Evolutionary conservation across 495 filamentous ascomycete genomes (phyloP).

Genomic region (Penicillium crystallinum): DNA sequence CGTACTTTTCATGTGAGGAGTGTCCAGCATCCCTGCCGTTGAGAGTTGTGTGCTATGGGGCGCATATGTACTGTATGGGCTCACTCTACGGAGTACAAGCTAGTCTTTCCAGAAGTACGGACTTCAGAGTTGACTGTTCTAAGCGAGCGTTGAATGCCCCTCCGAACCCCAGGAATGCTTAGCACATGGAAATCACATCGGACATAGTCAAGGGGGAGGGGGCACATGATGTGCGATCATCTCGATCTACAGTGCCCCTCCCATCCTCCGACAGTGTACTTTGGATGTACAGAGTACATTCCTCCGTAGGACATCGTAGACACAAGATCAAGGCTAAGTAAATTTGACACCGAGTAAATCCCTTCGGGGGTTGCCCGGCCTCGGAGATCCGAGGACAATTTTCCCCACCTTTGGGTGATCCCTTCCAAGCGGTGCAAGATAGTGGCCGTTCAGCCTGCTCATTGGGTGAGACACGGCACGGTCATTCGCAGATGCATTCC

Average conservation of each 20-base stretch:
- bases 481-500: slow-evolving; percentile 17
- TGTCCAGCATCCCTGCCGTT: slow-evolving; percentile 20
- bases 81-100: too few relatives aligned
- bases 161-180: slow-evolving; percentile 7
- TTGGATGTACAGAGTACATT: background rate
- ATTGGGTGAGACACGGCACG: slow-evolving; percentile 16
- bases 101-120: background rate
- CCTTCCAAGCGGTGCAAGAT: slow-evolving; percentile 13
- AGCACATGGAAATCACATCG: slow-evolving; percentile 11
- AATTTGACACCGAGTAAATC: slow-evolving; percentile 1
- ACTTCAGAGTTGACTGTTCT: too few relatives aligned
- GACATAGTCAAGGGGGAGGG: slow-evolving; percentile 7
- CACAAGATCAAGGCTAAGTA: background rate
- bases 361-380: slow-evolving; percentile 10
- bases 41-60: slow-evolving; percentile 2
- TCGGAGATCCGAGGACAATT: slow-evolving; percentile 6
- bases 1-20: slow-evolving; percentile 21
- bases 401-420: slow-evolving; percentile 13
- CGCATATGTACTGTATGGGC: slow-evolving; percentile 6
- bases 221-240: slow-evolving; percentile 15
- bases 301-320: background rate
- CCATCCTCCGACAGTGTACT: background rate
- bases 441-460: slow-evolving; percentile 7
- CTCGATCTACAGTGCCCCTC: slow-evolving; percentile 3
- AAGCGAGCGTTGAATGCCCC: background rate